A percentile compares a stretch with the other conserved stretches of the same genome.
Evolutionary conservation across 495 filamentous ascomycete species (phyloP).

Genomic region (Umbilicaria muhlenbergii): DNA sequence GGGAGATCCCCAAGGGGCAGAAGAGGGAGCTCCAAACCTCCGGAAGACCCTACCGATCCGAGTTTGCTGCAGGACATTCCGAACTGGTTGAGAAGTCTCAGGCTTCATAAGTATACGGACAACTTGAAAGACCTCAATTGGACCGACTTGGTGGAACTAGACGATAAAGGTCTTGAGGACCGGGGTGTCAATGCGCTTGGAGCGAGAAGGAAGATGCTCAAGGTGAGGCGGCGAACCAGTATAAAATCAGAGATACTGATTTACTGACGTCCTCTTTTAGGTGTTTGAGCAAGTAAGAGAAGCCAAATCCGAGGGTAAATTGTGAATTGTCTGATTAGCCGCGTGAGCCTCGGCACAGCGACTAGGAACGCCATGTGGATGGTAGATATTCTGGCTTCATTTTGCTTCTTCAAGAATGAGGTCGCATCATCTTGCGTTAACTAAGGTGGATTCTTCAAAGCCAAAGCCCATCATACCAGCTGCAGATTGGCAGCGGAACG

Average conservation of each 20-base stretch:
- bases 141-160: slow-evolving; percentile 82
- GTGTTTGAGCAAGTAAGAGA: slow-evolving; percentile 92
- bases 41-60: slow-evolving; percentile 91
- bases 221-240: slow-evolving; percentile 38
- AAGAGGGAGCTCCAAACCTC: slow-evolving; percentile 89
- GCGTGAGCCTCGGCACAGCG: too few species aligned
- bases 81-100: slow-evolving; percentile 83
- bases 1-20: slow-evolving; percentile 87
- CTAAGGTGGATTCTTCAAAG: too few species aligned
- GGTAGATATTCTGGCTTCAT: too few species aligned
- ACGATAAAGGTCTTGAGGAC: slow-evolving; percentile 86
- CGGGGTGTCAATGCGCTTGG: slow-evolving; percentile 91
- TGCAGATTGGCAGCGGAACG: too few species aligned
- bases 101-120: slow-evolving; percentile 97
- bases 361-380: too few species aligned
- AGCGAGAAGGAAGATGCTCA: slow-evolving; percentile 93
- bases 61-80: slow-evolving; percentile 88
- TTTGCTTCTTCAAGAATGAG: too few species aligned
- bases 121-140: slow-evolving; percentile 94
- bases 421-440: too few species aligned
- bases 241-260: neutral
- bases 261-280: slow-evolving; percentile 24
- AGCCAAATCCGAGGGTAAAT: slow-evolving; percentile 54
- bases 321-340: slow-evolving; percentile 14
- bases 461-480: too few species aligned